These are phyloP conservation scores for Pseudoturritis turrita DNA, from an alignment of 345 rosid species.

Conservation along the genomic window DNA sequence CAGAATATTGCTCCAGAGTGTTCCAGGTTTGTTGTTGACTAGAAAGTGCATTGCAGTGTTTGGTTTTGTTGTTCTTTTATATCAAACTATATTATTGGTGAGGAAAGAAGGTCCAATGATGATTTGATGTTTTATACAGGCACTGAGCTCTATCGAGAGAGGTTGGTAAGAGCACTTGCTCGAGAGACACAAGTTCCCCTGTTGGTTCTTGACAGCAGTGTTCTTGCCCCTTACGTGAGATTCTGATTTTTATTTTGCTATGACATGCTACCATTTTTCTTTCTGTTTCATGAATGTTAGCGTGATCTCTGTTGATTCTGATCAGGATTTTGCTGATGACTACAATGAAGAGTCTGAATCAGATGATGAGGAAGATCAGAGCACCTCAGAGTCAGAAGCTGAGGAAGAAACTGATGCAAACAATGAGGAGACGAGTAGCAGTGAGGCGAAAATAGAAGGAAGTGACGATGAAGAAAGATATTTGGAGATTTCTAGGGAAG, in stretches of 20 bases:
- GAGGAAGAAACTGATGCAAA: slow-evolving; percentile 76
- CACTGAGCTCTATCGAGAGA: slow-evolving; percentile 90
- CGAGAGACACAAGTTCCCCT: slow-evolving; percentile 75
- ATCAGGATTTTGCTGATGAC: slow-evolving; percentile 76
- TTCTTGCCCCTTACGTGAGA: slow-evolving; percentile 94
- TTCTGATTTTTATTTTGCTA: slow-evolving; percentile 19
- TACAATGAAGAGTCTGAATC: slow-evolving; percentile 56
- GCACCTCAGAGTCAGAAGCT: slow-evolving; percentile 69
- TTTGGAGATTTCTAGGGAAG: slow-evolving; percentile 67
- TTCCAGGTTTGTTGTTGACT: slow-evolving; percentile 60
- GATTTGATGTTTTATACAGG: slow-evolving; percentile 38
- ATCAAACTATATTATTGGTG: neutral
- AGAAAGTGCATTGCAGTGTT: neutral
- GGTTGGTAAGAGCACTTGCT: slow-evolving; percentile 90
- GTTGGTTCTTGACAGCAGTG: slow-evolving; percentile 85
- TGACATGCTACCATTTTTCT: neutral
- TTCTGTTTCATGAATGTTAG: neutral
- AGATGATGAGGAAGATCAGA: slow-evolving; percentile 70
- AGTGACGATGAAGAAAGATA: slow-evolving; percentile 69
- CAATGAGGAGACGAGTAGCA: slow-evolving; percentile 56
- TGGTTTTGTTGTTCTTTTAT: neutral
- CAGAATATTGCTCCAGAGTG: slow-evolving; percentile 84
- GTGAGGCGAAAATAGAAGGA: slow-evolving; percentile 60
- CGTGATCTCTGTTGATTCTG: slow-evolving; percentile 22
- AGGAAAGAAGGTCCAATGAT: slow-evolving; percentile 1